Evolutionary conservation across 495 filamentous ascomycete genomes (phyloP), one percentile per base, ranked within the genome.

Genomic region (Penicillium angulare): DNA sequence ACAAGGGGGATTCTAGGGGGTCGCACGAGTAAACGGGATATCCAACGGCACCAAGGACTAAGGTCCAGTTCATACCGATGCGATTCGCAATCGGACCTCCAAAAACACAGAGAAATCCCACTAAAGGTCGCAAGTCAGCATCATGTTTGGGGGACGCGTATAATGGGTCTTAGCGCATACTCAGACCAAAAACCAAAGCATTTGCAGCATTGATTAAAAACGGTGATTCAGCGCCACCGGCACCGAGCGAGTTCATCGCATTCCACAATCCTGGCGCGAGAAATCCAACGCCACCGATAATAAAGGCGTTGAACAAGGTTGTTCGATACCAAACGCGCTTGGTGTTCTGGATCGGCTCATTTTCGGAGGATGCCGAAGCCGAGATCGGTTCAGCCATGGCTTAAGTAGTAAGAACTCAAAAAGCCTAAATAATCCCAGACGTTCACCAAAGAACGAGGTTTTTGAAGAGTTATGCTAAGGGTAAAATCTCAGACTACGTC

Each of bases 241-340:
- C 84, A 21, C 84, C 84, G n/a, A 86, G 71, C 0, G 79, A 80
- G 57, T 84, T 86, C 79, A 86, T 86, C 13, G 84, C 84, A 55
- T 77, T 77, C 63, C 62, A 71, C 24, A 73, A 35, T 9, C 69
- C 69, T 0, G 67, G 69, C 6, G 68, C 68, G 16, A 69, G 45
- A 43, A 73, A 73, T 21, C 68, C 68, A 1, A 72, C 64, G 12
- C 53, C 64, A 10, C 69, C 69, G 35, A 73, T 69, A 17, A 71
- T 44, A 26, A 57, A 69, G 21, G 80, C 80, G 70, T 85, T 83
- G 65, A 76, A 85, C 34, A 84, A 77, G 0, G 81, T 79, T 3
- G 76, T 77, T 32, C 77, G 75, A 62, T 84, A 79, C 83, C 82
- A 86, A 67, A 51, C 34, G 18, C 57, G 55, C 67, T 59, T 60